A percentile compares a stretch with the other conserved stretches of the same genome.
Evolutionary conservation across 169 alveolate species (phyloP).

Genomic region (Plasmodium cynomolgi): DNA sequence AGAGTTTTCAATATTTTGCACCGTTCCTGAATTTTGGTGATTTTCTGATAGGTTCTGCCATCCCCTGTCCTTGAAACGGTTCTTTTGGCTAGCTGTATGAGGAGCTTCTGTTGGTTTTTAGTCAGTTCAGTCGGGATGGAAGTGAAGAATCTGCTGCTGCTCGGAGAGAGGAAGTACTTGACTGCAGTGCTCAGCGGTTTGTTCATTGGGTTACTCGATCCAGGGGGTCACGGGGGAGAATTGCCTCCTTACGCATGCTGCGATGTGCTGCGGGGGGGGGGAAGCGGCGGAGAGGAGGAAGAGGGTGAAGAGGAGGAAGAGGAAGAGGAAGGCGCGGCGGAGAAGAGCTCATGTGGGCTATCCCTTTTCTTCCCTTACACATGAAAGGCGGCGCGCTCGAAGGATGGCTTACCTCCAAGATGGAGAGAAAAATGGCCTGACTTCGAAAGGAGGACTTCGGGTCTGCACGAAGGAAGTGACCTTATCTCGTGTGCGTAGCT

Average conservation of each 20-base stretch:
- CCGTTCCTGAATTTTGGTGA: slow-evolving; percentile 30
- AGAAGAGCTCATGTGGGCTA: background rate
- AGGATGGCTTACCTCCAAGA: background rate
- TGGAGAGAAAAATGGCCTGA: background rate
- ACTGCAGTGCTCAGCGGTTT: background rate
- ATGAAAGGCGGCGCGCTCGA: background rate
- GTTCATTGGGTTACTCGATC: background rate
- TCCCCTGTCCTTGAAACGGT: background rate
- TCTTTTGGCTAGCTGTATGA: slow-evolving; percentile 14
- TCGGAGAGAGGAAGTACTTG: background rate
- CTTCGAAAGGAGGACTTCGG: background rate
- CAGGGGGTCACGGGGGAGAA: background rate
- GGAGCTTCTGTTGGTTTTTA: background rate
- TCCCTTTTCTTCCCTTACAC: background rate
- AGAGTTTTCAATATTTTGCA: background rate
- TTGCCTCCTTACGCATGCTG: background rate
- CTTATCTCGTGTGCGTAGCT: background rate
- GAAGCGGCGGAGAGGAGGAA: background rate
- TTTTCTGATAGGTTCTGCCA: background rate
- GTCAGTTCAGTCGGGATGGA: background rate
- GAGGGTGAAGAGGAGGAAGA: background rate
- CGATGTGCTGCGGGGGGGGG: background rate
- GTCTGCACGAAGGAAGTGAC: background rate
- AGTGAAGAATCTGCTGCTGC: background rate
- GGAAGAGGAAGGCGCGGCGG: too few relatives aligned